These are phyloP conservation scores for Gossypium stocksii DNA, from an alignment of 345 rosid genomes.

Conservation along the genomic window DNA sequence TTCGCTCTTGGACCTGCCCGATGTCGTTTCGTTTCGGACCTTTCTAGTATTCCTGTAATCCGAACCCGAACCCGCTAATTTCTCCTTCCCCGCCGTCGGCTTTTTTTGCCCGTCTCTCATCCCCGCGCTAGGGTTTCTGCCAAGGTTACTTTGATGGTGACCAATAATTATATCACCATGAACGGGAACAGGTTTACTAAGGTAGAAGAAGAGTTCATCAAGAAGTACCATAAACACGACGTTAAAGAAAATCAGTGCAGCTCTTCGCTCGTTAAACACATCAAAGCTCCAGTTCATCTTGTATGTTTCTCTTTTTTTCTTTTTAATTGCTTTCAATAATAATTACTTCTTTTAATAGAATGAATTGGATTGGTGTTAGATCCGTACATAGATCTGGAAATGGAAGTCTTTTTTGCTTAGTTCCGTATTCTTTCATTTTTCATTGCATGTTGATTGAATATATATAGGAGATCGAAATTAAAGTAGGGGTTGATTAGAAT, in stretches of 20 bases:
- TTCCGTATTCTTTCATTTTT: neutral
- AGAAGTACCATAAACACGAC: constrained; percentile 60
- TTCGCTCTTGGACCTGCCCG: constrained; percentile 25
- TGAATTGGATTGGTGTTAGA: neutral
- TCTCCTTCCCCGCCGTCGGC: neutral
- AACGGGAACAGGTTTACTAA: constrained; percentile 30
- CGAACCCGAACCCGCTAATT: neutral
- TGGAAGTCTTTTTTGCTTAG: neutral
- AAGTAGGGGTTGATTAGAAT: neutral
- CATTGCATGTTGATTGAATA: neutral
- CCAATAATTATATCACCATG: constrained; percentile 30
- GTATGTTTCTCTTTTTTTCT: constrained; percentile 33
- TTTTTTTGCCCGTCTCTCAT: neutral
- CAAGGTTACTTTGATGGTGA: constrained; percentile 25
- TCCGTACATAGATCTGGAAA: constrained; percentile 8
- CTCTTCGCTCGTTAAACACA: constrained; percentile 72
- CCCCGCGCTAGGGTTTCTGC: neutral
- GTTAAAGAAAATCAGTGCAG: constrained; percentile 66
- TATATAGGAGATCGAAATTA: neutral
- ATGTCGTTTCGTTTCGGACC: constrained; percentile 25
- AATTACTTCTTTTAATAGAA: neutral
- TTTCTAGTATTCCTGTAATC: constrained; percentile 12
- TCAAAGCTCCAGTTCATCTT: constrained; percentile 89
- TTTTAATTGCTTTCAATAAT: neutral
- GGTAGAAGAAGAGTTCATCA: constrained; percentile 49